Evolutionary conservation across 768 basidiomycete species (phyloP).

Genomic region (Naematelia aurantialba): DNA sequence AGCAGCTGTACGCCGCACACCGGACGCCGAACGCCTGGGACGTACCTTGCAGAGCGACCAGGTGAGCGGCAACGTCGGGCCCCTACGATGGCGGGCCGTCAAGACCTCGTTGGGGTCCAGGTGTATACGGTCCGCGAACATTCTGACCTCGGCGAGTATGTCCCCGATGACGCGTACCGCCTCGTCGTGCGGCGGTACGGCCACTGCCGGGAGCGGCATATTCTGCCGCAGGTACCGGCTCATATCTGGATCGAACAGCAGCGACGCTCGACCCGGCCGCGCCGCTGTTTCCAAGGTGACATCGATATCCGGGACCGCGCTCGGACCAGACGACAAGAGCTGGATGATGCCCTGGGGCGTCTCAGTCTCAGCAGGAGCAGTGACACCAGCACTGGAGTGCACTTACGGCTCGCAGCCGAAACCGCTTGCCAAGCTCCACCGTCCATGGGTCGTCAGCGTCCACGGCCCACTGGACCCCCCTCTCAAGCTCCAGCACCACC

Average conservation of each 20-base stretch:
- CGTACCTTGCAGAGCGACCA: constrained; percentile 1
- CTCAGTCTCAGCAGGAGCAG: neutral
- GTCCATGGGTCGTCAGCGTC: neutral
- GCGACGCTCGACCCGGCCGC: constrained; percentile 1
- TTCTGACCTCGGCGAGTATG: neutral
- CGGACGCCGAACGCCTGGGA: too few species aligned
- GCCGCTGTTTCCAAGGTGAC: constrained; percentile 1
- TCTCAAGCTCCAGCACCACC: constrained; percentile 48
- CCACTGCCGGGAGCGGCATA: constrained; percentile 42
- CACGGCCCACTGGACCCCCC: neutral
- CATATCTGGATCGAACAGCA: constrained; percentile 12
- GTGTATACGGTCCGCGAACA: neutral
- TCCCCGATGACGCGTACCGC: neutral
- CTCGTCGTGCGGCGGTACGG: constrained; percentile 18
- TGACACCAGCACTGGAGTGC: too few species aligned
- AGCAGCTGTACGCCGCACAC: too few species aligned
- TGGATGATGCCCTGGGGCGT: neutral
- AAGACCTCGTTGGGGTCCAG: neutral
- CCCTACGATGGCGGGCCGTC: neutral
- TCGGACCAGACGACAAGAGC: neutral
- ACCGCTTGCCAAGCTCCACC: neutral
- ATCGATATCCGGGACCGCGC: neutral
- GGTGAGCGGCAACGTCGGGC: neutral
- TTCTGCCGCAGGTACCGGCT: constrained; percentile 37
- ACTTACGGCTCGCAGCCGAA: neutral